phyloP scores from a whole-genome alignment of 1,284 basidiomycete genomes.

The Austroboletus novae-zelandiae region DNA sequence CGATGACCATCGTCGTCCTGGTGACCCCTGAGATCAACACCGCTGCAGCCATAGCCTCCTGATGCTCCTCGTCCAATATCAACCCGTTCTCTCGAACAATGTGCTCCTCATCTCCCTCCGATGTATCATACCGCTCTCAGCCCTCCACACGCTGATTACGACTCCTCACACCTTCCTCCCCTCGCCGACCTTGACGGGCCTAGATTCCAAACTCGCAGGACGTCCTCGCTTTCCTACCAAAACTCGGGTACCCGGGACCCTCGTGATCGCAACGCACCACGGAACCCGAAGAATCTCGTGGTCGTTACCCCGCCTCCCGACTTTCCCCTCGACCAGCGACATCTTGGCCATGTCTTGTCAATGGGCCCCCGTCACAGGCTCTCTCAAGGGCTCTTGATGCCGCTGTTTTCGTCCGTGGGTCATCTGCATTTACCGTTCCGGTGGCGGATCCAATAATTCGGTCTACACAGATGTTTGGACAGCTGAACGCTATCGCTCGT shows the following conservation, averaged over 20 bases:
- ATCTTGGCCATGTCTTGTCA: slow-evolving; percentile 57
- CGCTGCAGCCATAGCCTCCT: slow-evolving; percentile 22
- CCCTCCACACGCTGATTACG: slow-evolving; percentile 55
- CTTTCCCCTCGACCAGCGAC: slow-evolving; percentile 58
- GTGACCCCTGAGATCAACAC: slow-evolving; percentile 22
- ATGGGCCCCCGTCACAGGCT: slow-evolving; percentile 59
- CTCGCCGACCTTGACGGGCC: slow-evolving; percentile 25
- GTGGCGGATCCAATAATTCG: neutral
- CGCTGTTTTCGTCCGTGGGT: slow-evolving; percentile 70
- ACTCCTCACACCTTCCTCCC: slow-evolving; percentile 28
- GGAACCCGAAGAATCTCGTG: slow-evolving; percentile 56
- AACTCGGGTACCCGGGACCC: slow-evolving; percentile 49
- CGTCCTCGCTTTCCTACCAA: slow-evolving; percentile 57
- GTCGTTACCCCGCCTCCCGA: slow-evolving; percentile 65
- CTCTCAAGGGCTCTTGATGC: slow-evolving; percentile 69
- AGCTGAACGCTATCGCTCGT: slow-evolving; percentile 71
- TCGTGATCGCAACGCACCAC: slow-evolving; percentile 45
- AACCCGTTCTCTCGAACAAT: neutral
- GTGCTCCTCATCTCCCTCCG: neutral
- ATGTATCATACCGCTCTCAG: slow-evolving; percentile 35
- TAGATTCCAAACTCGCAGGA: slow-evolving; percentile 42
- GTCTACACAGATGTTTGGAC: slow-evolving; percentile 61
- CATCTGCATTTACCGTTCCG: neutral
- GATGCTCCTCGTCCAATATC: slow-evolving; percentile 15
- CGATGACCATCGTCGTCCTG: slow-evolving; percentile 33